Base-by-base conservation (phyloP, 139 green algal genomes). In the Nannochloris sp. region DNA sequence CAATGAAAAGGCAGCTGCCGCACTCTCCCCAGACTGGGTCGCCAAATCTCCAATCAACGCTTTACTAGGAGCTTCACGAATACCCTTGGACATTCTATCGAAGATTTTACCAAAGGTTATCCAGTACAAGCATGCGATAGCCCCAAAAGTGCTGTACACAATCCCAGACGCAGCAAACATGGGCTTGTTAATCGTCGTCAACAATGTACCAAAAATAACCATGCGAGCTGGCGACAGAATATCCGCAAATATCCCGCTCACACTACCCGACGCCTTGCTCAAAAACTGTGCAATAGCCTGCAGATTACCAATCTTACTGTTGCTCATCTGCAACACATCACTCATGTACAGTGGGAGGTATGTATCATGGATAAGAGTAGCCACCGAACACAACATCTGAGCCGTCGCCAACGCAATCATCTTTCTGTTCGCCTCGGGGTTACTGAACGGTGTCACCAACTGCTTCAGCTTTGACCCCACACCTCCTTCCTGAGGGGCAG, bases 341-440 rank as follows among this genome's bases (percentile, higher is more conserved):
- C 78, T 78, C 65, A 91, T 73, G 71, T 91, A 95, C 40, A 95
- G 66, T 12, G 88, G 88, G 12, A 95, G 70, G 75, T 91, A 93
- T 16, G 83, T 88, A 74, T 93, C 88, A 63, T 95, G 87, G 29
- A 95, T 89, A 48, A 93, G 72, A 3, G 88, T 95, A 40, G 88
- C 84, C 1, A 91, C 69, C 25, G 80, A 89, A 70, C 81, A 92
- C 55, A 95, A 79, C 61, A 84, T 82, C 49, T 91, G 82, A 17
- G 79, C 79, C 49, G 56, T 37, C 46, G 70, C 79, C 43, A 92
- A 60, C 5, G 84, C 71, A 26, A 91, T 65, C 37, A 92, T 68
- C 62, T 80, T 78, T 6, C n/a, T 67, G 56, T 88, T 89, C 62
- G 79, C 79, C 4, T 29, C 45, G 2, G 67, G 43, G 50, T 87